Evolutionary conservation across 148 eudicot genomes (phyloP).

Genomic region (Cornus suecica): DNA sequence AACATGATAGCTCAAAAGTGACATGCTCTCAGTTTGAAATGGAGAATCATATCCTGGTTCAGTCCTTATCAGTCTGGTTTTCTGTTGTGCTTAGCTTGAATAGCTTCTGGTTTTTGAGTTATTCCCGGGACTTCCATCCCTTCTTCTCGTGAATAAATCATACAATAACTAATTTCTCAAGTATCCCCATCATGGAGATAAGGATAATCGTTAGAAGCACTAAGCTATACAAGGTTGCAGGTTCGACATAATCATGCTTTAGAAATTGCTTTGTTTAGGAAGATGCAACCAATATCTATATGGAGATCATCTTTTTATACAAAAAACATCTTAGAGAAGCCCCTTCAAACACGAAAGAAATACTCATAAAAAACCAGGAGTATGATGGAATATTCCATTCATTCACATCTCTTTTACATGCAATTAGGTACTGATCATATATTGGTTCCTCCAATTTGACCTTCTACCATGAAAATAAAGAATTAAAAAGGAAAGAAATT

Average conservation of each 20-base stretch:
- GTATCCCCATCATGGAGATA: not conserved
- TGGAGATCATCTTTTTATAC: too few species aligned
- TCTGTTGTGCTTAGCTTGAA: too few species aligned
- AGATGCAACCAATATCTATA: not conserved
- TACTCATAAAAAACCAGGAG: not conserved
- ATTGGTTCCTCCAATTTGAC: not conserved
- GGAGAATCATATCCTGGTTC: too few species aligned
- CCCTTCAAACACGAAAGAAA: not conserved
- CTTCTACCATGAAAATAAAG: not conserved
- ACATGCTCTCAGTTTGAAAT: too few species aligned
- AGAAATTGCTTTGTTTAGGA: not conserved
- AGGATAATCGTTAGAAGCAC: not conserved
- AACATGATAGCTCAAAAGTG: too few species aligned
- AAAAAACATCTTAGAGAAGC: not conserved
- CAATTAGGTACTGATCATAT: not conserved
- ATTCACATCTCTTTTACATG: not conserved
- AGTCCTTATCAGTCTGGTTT: too few species aligned
- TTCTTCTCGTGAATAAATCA: not conserved
- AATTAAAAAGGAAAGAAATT: too few species aligned
- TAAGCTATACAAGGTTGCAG: not conserved
- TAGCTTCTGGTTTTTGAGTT: too few species aligned
- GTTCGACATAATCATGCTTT: not conserved
- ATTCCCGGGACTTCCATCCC: too few species aligned
- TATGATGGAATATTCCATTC: not conserved
- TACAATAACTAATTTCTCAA: not conserved